Base-by-base conservation (phyloP, 1,284 basidiomycete genomes). In the Naganishia cerealis region DNA sequence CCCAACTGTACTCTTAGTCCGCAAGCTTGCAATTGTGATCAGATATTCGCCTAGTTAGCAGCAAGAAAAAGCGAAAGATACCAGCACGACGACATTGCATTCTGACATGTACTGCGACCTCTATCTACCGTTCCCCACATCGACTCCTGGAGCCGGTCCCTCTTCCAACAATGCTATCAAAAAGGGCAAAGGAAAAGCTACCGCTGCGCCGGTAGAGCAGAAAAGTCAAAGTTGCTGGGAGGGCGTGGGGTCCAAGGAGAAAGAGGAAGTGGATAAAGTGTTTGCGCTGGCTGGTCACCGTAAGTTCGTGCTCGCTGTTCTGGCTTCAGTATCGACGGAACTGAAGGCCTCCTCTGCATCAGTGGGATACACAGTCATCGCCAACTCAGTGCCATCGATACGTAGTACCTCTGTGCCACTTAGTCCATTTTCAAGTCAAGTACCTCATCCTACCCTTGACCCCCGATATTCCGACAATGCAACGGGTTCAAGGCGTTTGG, bases 31-130 rank as follows among this genome's bases (percentile, higher is more conserved):
- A 33, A 33, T 6, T 33, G 29, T 33, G 29, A 33, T 33, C 29
- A 33, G 29, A 3, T 33, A 33, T 33, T 33, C 29, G 6, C 29
- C 29, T 33, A 33, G 6, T 33, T 33, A 33, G 29, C 29, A 9
- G 13, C 40, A 42, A 42, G 2, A 3, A 8, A 12, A 42, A 42
- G 2, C 8, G 2, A 2, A 42, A 8, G 40, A 12, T 42, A 42
- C 2, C 13, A 42, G 21, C 46, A 24, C 7, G 9, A 24, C 46
- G 15, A 21, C 7, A 50, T 50, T n/a, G n/a, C 29, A 6, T 33
- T 24, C n/a, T 24, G n/a, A 21, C 21, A 80, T 81, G 78, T 80
- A 78, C 70, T 79, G 75, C 71, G 78, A 81, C 72, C 77, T 81
- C 26, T 78, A 75, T 67, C 58, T 78, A 5, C 77, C 78, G 18